Base-by-base conservation (phyloP, 2,329 filamentous ascomycete genomes). In the Aspergillus bombycis region DNA sequence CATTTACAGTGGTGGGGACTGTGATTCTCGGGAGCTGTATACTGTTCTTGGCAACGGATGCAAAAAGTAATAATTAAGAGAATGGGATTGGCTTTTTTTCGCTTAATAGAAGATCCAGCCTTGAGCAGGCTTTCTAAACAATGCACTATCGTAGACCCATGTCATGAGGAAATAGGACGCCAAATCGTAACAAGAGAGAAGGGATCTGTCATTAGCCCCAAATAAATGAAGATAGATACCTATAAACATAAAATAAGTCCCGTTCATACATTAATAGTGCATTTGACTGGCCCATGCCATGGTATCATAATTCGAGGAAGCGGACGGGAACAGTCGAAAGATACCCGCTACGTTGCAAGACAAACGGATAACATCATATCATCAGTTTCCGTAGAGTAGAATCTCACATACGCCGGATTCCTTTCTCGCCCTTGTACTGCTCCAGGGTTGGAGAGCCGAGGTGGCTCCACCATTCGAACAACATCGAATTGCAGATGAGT, bases 391-490 rank as follows among this genome's bases (percentile, higher is more conserved):
- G 9, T 38, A 16, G 10, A 59, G 8, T 26, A 7, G 9, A 7
- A 16, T 43, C 65, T 74, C 66, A 83, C 94, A 97, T 97, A 70
- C 94, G 89, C 71, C 93, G 89, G 73, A 98, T 97, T 75, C 91
- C 85, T 76, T 89, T 88, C 84, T 98, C 94, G 75, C 93, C 90
- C 80, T 88, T 86, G 81, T 94, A 97, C 81, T 92, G 90, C 65
- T 96, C 91, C 70, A 98, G 83, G 11, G 91, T 91, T 28, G 86
- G 83, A 71, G 95, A 77, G 53, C 78, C 90, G 62, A 98, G 86
- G 80, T 91, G 89, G 75, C 89, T 84, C 95, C 95, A 99, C 95
- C 95, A 99, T 79, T 97, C 91, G 73, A 96, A 99, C 48, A 99
- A 87, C 92, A 98, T 94, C 56, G 92, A 93, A 79, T 98, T 86